Evolutionary conservation across 441 rosid species (phyloP).

Genomic region (Erodium texanum): DNA sequence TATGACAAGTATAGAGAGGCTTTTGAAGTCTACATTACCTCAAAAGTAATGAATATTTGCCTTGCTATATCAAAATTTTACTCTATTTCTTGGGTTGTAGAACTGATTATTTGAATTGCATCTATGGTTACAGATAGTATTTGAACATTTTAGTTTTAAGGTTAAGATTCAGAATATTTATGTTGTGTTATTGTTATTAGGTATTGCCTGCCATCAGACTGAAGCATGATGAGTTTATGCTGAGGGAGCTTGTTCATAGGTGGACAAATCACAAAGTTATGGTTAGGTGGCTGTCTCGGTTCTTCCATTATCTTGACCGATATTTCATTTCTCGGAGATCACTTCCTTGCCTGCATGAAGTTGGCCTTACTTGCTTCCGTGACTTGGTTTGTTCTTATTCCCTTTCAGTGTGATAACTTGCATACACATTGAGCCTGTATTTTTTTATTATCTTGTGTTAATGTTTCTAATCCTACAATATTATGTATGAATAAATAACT

Average conservation of each 20-base stretch:
- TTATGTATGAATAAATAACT: conserved; percentile 6
- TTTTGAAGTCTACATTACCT: conserved; percentile 59
- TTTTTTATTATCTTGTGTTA: too few species aligned
- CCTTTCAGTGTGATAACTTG: too few species aligned
- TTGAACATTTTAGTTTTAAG: too few species aligned
- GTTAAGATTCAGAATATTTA: too few species aligned
- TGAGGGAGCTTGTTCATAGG: conserved; percentile 44
- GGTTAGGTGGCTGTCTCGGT: conserved; percentile 47
- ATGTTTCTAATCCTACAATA: too few species aligned
- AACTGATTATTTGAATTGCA: neutral
- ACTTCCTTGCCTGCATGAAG: conserved; percentile 39
- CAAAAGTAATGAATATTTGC: conserved; percentile 35
- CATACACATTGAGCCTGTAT: too few species aligned
- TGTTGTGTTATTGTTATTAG: conserved; percentile 12
- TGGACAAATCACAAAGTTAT: conserved; percentile 44
- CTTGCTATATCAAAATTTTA: neutral
- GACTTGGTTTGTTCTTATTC: conserved; percentile 21
- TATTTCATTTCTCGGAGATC: conserved; percentile 36
- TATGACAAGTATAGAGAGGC: conserved; percentile 72
- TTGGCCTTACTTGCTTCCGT: conserved; percentile 36
- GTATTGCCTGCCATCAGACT: conserved; percentile 37
- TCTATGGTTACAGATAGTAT: too few species aligned
- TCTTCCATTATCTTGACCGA: conserved; percentile 41
- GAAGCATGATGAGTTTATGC: conserved; percentile 42
- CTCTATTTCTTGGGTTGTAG: neutral